These are phyloP conservation scores for Raphanus sativus DNA, from an alignment of 345 rosid species.

Conservation along the genomic window DNA sequence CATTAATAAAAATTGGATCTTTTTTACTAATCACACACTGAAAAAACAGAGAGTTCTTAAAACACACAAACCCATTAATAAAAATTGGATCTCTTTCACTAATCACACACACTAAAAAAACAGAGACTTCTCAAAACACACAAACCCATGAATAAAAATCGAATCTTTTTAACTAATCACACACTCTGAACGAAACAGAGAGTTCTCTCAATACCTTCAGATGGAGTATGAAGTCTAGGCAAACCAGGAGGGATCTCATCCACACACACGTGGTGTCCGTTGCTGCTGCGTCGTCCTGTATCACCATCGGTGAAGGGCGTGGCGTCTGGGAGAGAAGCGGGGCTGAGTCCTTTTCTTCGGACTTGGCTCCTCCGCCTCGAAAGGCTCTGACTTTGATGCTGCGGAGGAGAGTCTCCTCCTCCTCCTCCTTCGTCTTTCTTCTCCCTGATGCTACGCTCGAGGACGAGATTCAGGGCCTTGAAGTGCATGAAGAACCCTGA, in stretches of 20 bases:
- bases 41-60: too few species aligned
- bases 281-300: conserved; percentile 36
- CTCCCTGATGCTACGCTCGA: conserved; percentile 86
- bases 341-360: conserved; percentile 52
- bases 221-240: conserved; percentile 76
- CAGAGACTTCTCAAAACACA: too few species aligned
- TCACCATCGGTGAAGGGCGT: conserved; percentile 35
- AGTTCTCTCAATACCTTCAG: conserved; percentile 60
- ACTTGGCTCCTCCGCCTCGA: conserved; percentile 46
- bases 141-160: too few species aligned
- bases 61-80: too few species aligned
- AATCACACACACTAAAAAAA: neutral
- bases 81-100: too few species aligned
- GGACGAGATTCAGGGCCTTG: conserved; percentile 84
- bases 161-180: neutral
- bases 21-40: too few species aligned
- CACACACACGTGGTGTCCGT: conserved; percentile 58
- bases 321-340: conserved; percentile 86
- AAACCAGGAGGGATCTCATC: conserved; percentile 83
- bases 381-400: conserved; percentile 30
- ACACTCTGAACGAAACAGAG: neutral
- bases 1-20: conserved; percentile 1
- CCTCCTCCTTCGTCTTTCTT: conserved; percentile 49
- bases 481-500: conserved; percentile 93
- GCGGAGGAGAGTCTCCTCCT: conserved; percentile 49